Base-by-base conservation (phyloP, 306 rosid species). In the Oemleria cerasiformis region DNA sequence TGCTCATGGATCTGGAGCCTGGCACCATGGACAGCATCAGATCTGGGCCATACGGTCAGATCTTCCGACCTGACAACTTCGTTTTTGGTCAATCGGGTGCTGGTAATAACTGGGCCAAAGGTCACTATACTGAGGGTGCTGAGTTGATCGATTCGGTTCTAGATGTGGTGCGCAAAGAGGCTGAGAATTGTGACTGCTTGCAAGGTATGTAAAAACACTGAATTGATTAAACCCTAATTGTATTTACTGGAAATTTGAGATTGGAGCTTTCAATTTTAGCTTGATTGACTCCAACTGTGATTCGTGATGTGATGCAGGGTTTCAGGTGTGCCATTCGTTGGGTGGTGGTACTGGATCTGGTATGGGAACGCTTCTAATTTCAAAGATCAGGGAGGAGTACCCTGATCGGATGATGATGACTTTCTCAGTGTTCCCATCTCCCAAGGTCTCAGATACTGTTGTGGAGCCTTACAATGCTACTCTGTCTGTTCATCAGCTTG, bases 331-430 rank as follows among this genome's bases (percentile, higher is more conserved):
- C 65, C 85, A 81, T 66, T 81, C 85, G 9, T 68, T 81, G 38
- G 85, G 85, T 5, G 85, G 85, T 25, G 85, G 85, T 15, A 81
- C 84, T 36, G 85, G 85, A 41, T 81, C 85, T 69, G 85, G 85
- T 16, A 81, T 81, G 85, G 85, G 85, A 60, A 81, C 85, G 3
- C 85, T 81, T 48, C 51, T 81, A 62, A 81, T 81, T n/a, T 81
- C 85, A 0, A 81, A 81, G 77, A 77, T 81, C 21, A 81, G 85
- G 78, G 85, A 81, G 41, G 85, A 81, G 65, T 81, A 81, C 12
- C 85, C 85, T 0, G 85, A 81, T 57, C 75, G 85, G 50, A 81
- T 81, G 85, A 67, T 81, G 85, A 65, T 81, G 81, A 81, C 85
- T 0, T 81, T 81, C 81, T 81, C 85, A 4, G 85, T 81, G 39